Percentiles rank a stretch among this genome's conserved stretches.
Conservation (phyloP, 1,284 basidiomycete genomes). For the Bothia castanella region DNA sequence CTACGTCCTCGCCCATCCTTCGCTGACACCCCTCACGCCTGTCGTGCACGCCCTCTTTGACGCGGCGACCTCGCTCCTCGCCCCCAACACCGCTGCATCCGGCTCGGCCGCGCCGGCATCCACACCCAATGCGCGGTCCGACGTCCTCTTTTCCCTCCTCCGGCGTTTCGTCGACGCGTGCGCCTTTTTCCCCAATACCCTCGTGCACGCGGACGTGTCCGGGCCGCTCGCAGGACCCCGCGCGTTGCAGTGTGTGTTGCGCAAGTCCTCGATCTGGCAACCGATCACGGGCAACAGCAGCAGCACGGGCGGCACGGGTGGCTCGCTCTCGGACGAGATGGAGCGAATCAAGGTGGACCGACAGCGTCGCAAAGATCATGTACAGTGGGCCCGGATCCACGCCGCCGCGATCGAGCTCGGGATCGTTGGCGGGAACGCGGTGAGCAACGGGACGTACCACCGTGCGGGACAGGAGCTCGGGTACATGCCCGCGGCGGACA, state of each 20-base stretch:
- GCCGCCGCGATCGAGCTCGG: conserved; percentile 54
- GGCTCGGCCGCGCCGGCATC: conserved; percentile 6
- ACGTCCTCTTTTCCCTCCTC: conserved; percentile 33
- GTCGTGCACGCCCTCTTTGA: conserved; percentile 51
- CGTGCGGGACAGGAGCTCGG: conserved; percentile 17
- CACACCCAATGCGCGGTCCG: conserved; percentile 1
- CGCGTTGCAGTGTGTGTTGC: conserved; percentile 52
- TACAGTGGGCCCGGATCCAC: conserved; percentile 60
- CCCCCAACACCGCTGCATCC: conserved; percentile 4
- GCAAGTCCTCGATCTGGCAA: conserved; percentile 54
- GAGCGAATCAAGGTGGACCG: conserved; percentile 54
- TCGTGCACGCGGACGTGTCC: conserved; percentile 48
- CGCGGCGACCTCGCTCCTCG: conserved; percentile 33
- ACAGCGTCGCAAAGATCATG: conserved; percentile 53
- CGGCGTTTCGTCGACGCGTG: conserved; percentile 49
- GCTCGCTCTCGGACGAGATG: conserved; percentile 49
- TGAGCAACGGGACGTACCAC: conserved; percentile 14
- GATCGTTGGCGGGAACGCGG: conserved; percentile 25
- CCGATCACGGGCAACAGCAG: neutral
- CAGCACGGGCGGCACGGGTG: neutral
- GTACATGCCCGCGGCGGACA: conserved; percentile 14
- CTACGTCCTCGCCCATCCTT: conserved; percentile 43
- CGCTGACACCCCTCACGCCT: conserved; percentile 43
- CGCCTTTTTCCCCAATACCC: conserved; percentile 41
- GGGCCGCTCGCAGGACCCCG: conserved; percentile 51